Conservation (phyloP, 306 rosid species). For the Prunus persica region DNA sequence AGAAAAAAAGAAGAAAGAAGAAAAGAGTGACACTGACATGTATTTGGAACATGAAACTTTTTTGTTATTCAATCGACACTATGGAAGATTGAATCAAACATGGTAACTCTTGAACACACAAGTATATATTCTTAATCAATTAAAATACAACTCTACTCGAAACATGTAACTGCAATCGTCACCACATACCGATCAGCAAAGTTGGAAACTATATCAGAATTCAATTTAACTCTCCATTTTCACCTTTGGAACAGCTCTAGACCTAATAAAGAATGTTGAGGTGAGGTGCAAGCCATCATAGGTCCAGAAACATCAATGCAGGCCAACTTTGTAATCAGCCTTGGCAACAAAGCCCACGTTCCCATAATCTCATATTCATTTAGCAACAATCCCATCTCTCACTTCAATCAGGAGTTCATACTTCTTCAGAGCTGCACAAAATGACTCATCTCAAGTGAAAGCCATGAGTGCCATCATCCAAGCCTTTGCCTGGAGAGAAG, state of each 20-base stretch:
- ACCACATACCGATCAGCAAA: too few relatives aligned
- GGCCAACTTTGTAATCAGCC: slow-evolving; percentile 15
- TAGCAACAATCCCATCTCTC: slow-evolving; percentile 3
- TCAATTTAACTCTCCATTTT: not conserved
- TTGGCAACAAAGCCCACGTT: slow-evolving; percentile 26
- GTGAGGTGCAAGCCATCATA: slow-evolving; percentile 30
- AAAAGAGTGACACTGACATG: too few relatives aligned
- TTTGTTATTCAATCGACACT: too few relatives aligned
- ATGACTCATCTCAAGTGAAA: slow-evolving; percentile 14
- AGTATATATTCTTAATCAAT: too few relatives aligned
- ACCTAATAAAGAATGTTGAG: slow-evolving; percentile 1
- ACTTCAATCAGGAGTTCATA: not conserved
- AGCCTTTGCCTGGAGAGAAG: slow-evolving; percentile 26
- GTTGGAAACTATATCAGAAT: not conserved
- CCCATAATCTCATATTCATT: slow-evolving; percentile 20
- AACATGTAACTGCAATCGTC: too few relatives aligned
- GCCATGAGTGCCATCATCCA: slow-evolving; percentile 15
- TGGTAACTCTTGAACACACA: too few relatives aligned
- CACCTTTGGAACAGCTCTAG: not conserved
- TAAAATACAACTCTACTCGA: too few relatives aligned
- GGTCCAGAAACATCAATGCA: slow-evolving; percentile 28
- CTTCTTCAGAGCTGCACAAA: slow-evolving; percentile 6
- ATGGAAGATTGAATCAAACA: too few relatives aligned
- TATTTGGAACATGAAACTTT: too few relatives aligned
- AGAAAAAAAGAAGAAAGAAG: too few relatives aligned